Conservation (phyloP, 768 basidiomycete species). For the Kwoniella europaea region DNA sequence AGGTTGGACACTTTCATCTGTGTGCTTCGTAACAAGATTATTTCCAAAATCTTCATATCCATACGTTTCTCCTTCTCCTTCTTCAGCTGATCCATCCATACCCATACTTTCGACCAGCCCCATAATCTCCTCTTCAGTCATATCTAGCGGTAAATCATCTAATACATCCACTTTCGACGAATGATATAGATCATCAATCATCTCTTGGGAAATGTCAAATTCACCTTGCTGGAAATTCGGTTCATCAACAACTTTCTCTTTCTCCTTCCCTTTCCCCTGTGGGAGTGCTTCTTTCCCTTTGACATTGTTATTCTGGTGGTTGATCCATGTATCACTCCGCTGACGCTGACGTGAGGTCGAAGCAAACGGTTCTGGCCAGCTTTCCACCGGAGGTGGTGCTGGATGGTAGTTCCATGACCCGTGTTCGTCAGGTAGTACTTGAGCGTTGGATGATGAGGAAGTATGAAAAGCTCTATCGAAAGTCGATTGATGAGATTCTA, state of each 20-base stretch:
- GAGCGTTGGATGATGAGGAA: neutral
- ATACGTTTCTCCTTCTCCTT: neutral
- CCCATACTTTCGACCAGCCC: neutral
- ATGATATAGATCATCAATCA: conserved; percentile 6
- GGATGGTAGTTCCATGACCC: conserved; percentile 5
- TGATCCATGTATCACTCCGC: neutral
- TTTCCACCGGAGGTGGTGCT: neutral
- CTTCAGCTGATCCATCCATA: neutral
- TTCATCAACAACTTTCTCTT: conserved; percentile 5
- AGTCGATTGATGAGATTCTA: neutral
- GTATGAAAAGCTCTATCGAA: conserved; percentile 16
- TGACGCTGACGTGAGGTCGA: neutral
- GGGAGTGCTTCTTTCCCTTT: neutral
- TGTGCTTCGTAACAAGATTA: no score
- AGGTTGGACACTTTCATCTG: no score
- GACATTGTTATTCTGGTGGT: neutral
- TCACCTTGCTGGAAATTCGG: conserved; percentile 2
- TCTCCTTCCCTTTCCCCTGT: conserved; percentile 2
- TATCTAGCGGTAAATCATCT: neutral
- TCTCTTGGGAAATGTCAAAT: conserved; percentile 5
- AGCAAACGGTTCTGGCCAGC: neutral
- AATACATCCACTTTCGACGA: neutral
- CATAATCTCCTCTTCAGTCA: neutral
- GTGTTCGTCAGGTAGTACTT: conserved; percentile 15
- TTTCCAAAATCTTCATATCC: neutral